These are phyloP conservation scores for Schizosaccharomyces versatilis DNA, from an alignment of 1,139 yeast species.

Conservation along the genomic window DNA sequence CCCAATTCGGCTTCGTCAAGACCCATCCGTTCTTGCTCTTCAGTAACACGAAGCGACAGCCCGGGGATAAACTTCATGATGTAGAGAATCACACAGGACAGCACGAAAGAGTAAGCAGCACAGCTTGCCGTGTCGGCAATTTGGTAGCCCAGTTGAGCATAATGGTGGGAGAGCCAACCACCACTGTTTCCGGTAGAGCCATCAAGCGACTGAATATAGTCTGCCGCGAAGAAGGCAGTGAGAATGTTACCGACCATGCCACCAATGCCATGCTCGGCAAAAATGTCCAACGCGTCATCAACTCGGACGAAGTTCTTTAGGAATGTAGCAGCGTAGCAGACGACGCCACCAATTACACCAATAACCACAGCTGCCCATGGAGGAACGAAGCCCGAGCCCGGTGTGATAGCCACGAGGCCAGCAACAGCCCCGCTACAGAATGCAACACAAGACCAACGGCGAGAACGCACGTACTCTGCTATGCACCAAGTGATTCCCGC, in stretches of 20 bases:
- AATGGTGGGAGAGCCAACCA: conserved; percentile 90
- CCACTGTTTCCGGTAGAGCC: conserved; percentile 45
- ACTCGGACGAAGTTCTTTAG: conserved; percentile 48
- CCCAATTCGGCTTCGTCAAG: conserved; percentile 89
- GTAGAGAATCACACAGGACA: conserved; percentile 50
- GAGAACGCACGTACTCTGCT: conserved; percentile 59
- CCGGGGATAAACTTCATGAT: conserved; percentile 58
- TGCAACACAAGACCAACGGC: conserved; percentile 88
- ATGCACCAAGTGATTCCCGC: conserved; percentile 91
- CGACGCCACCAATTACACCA: conserved; percentile 62
- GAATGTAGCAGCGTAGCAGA: conserved; percentile 81
- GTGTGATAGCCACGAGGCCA: conserved; percentile 88
- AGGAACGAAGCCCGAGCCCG: conserved; percentile 92
- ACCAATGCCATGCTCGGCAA: conserved; percentile 85
- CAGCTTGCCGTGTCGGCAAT: conserved; percentile 62
- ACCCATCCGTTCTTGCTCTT: conserved; percentile 78
- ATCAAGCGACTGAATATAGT: conserved; percentile 57
- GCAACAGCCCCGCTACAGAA: conserved; percentile 84
- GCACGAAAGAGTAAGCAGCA: conserved; percentile 57
- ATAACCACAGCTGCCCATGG: conserved; percentile 69
- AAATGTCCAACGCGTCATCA: conserved; percentile 91
- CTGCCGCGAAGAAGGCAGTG: conserved; percentile 87
- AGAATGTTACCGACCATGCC: conserved; percentile 64
- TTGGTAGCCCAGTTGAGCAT: conserved; percentile 76
- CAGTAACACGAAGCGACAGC: conserved; percentile 59